Conservation (phyloP, 345 rosid species). For the Jatropha curcas region DNA sequence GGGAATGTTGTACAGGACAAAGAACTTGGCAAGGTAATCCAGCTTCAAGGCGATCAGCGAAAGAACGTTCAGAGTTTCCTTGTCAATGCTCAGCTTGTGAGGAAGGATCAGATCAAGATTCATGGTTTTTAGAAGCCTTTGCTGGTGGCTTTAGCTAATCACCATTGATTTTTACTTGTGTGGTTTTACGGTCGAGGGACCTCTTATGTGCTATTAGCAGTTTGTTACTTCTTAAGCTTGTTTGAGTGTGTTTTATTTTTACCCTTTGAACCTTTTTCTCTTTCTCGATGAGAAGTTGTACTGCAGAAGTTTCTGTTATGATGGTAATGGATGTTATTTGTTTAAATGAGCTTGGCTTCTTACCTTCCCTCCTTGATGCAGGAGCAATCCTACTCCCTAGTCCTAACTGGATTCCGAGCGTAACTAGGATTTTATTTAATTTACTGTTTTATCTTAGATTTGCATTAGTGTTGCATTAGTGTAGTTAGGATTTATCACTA, state of each 20-base stretch:
- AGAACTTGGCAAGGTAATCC: conserved; percentile 33
- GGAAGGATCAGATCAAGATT: conserved; percentile 33
- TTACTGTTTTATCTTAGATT: too few relatives aligned
- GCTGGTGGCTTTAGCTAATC: not conserved
- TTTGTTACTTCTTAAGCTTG: not conserved
- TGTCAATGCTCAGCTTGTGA: conserved; percentile 15
- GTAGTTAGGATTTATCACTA: too few relatives aligned
- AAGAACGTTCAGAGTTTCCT: conserved; percentile 25
- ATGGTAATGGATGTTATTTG: not conserved
- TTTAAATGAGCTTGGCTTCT: too few relatives aligned
- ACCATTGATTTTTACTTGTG: too few relatives aligned
- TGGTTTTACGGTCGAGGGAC: not conserved
- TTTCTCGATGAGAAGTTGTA: not conserved
- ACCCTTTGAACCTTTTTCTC: too few relatives aligned
- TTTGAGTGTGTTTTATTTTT: not conserved
- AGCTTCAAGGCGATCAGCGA: conserved; percentile 35
- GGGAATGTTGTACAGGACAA: conserved; percentile 33
- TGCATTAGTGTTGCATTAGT: too few relatives aligned
- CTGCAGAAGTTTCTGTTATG: not conserved
- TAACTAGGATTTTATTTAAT: too few relatives aligned
- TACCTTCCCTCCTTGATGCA: too few relatives aligned
- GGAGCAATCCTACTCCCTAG: too few relatives aligned
- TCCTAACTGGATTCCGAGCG: too few relatives aligned
- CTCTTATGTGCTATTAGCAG: not conserved
- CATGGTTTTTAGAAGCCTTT: conserved; percentile 21